These are phyloP conservation scores for Skeletonema marinoi DNA, from an alignment of 108 stramenopile species.

Conservation along the genomic window DNA sequence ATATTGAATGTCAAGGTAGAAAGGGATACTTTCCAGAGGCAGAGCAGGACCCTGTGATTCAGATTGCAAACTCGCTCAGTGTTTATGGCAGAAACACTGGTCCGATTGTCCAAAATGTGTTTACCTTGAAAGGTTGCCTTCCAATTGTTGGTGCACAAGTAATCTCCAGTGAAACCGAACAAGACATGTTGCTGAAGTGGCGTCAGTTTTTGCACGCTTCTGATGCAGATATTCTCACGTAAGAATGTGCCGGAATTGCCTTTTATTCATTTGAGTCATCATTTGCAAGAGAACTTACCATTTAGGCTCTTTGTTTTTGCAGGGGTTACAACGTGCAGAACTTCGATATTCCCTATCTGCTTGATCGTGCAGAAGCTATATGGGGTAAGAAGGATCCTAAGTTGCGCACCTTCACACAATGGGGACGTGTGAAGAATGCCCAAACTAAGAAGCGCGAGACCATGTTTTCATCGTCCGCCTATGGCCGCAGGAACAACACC, in stretches of 20 bases:
- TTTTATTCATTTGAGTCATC: neutral
- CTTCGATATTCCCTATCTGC: constrained; percentile 98
- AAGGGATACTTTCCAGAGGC: constrained; percentile 98
- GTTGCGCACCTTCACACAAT: constrained; percentile 72
- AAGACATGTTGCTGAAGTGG: constrained; percentile 95
- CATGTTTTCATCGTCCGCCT: constrained; percentile 96
- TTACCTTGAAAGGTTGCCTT: constrained; percentile 95
- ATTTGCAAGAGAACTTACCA: neutral
- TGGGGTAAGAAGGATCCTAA: constrained; percentile 45
- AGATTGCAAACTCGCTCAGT: constrained; percentile 95
- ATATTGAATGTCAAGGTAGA: constrained; percentile 99
- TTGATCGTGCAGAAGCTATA: constrained; percentile 93
- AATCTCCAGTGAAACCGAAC: constrained; percentile 90
- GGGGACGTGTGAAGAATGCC: constrained; percentile 88
- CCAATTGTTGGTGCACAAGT: constrained; percentile 99
- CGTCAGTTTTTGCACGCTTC: constrained; percentile 83
- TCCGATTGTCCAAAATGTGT: constrained; percentile 94
- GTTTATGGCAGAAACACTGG: constrained; percentile 79
- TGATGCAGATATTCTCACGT: constrained; percentile 98
- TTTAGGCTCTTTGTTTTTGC: neutral
- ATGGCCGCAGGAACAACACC: constrained; percentile 93
- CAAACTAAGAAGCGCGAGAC: constrained; percentile 93
- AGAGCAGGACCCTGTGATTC: constrained; percentile 99
- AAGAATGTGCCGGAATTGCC: neutral
- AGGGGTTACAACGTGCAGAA: constrained; percentile 80